A percentile compares a stretch with the other conserved stretches of the same genome.
These are phyloP conservation scores for Colletotrichum trifolii DNA, from an alignment of 2,329 filamentous ascomycete genomes.

Conservation along the genomic window DNA sequence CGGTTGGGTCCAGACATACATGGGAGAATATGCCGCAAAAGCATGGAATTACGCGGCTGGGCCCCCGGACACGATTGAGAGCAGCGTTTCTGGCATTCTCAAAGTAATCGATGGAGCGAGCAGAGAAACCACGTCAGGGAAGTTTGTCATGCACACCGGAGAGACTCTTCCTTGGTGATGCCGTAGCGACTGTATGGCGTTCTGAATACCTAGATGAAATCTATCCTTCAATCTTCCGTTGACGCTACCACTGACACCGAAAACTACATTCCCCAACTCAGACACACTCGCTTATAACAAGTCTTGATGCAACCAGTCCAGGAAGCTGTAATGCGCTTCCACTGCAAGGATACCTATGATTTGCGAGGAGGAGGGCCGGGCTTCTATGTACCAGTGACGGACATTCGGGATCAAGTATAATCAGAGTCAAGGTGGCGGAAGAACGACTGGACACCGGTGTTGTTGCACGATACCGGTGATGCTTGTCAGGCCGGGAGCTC, in stretches of 20 bases:
- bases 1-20: constrained; percentile 49
- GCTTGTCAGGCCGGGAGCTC: too few relatives aligned
- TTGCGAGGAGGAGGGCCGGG: too few relatives aligned
- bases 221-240: too few relatives aligned
- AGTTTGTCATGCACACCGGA: constrained; percentile 47
- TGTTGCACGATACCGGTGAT: too few relatives aligned
- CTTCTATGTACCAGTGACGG: accelerated
- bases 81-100: constrained; percentile 47
- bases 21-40: constrained; percentile 45
- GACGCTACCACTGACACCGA: not conserved
- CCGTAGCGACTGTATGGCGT: not conserved
- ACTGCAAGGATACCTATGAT: too few relatives aligned
- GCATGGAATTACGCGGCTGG: constrained; percentile 44
- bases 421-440: too few relatives aligned
- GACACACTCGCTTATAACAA: too few relatives aligned
- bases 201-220: not conserved
- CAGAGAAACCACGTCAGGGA: constrained; percentile 46
- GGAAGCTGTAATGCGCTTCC: too few relatives aligned
- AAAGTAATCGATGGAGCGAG: constrained; percentile 50
- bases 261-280: too few relatives aligned
- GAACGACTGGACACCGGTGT: too few relatives aligned
- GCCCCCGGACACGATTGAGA: constrained; percentile 45
- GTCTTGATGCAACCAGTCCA: too few relatives aligned
- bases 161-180: constrained; percentile 44
- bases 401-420: too few relatives aligned